phyloP scores from a whole-genome alignment of 441 rosid species.

The Theobroma grandiflorum region DNA sequence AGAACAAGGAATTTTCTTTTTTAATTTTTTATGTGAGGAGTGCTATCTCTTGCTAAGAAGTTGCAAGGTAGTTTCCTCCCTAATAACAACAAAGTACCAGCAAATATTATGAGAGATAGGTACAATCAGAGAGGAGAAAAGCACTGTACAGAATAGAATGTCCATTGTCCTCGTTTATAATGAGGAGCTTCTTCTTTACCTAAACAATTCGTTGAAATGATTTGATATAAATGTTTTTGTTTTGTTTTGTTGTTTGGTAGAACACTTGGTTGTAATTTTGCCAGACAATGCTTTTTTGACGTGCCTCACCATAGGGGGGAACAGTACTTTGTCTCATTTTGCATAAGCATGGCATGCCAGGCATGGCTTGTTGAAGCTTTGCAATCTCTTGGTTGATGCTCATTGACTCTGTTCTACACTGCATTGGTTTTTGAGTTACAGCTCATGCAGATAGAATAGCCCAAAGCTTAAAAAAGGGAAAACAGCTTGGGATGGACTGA shows the following conservation, averaged over 20 bases:
- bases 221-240: background rate
- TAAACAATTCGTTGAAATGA: background rate
- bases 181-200: background rate
- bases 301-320: background rate
- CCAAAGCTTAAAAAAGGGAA: background rate
- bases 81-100: background rate
- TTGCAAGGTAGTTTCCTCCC: slow-evolving; percentile 28
- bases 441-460: background rate
- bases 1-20: slow-evolving; percentile 1
- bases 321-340: background rate
- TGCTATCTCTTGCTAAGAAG: slow-evolving; percentile 7
- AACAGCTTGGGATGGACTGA: background rate
- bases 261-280: background rate
- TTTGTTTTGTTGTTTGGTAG: background rate
- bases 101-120: background rate
- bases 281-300: background rate
- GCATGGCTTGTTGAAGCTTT: background rate
- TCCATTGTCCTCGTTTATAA: background rate
- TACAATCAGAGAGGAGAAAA: background rate
- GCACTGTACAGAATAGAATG: background rate
- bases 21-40: background rate
- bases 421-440: slow-evolving; percentile 4
- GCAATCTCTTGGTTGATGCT: background rate
- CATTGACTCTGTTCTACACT: background rate
- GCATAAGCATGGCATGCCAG: background rate